Evolutionary conservation across 208 protist genomes (phyloP), one percentile per base, ranked within the genome.

Genomic region (Herpetomonas tarakana): DNA sequence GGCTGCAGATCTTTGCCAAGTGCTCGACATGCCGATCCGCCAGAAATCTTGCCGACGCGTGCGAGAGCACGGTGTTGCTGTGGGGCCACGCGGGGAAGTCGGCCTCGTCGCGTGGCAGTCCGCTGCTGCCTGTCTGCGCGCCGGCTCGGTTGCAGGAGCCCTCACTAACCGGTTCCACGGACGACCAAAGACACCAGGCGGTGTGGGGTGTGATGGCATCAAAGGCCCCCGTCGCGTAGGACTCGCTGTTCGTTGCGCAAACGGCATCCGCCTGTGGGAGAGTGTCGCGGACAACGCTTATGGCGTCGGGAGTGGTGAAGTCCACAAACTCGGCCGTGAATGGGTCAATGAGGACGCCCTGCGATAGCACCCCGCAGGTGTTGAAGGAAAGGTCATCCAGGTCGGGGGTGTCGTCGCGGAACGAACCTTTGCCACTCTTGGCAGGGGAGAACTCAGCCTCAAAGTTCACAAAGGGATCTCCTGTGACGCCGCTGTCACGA

Each of bases 331-430:
- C 44, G 1, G 18, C 27, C 1, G 61, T 21, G 30, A 52, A 39
- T 0, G 68, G 47, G 59, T 90, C 72, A 18, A 90, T 57, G 29
- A 92, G 65, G 2, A 89, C 81, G n/a, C 83, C 81, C 0, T 78
- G 83, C 2, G 73, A 86, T 0, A 91, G 28, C 7, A 91, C 66
- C 16, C 83, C 83, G 47, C 87, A 88, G 12, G 67, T 63, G 46
- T 86, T 81, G 39, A 87, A 83, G 26, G 91, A 60, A 9, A 65
- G 55, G 49, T 81, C 86, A 44, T 90, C 77, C 28, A 53, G 56
- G 30, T 83, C 61, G 6, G 27, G 18, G 41, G 56, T 25, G 30
- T 54, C 1, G 27, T 45, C 49, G 1, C 16, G 26, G 31, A 22
- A 21, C 7, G 58, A 55, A 1, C n/a, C 46, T 24, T 62, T 38